Evolutionary conservation across 257 asterid genomes (phyloP).

Genomic region (Solanum pennellii): DNA sequence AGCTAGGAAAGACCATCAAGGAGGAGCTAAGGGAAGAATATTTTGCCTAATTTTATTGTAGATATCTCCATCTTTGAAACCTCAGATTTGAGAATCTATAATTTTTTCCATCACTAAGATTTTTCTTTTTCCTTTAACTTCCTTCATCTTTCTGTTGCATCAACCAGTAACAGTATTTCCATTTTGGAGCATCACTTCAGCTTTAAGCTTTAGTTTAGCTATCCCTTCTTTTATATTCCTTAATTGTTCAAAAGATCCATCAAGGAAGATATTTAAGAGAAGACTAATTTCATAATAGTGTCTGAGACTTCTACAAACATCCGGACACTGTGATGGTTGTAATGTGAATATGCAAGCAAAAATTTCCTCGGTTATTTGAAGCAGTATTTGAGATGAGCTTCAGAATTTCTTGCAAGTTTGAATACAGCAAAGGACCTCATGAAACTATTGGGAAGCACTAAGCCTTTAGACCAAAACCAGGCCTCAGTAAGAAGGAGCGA

Average conservation of each 20-base stretch:
- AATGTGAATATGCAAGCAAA: background rate
- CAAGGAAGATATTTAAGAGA: background rate
- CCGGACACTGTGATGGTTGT: background rate
- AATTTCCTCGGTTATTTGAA: background rate
- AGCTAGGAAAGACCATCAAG: background rate
- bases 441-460: background rate
- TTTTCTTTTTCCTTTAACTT: background rate
- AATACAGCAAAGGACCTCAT: background rate
- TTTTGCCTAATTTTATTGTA: background rate
- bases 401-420: background rate
- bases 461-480: background rate
- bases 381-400: background rate
- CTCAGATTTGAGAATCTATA: background rate
- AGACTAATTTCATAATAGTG: background rate
- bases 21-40: background rate
- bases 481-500: background rate
- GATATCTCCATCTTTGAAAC: background rate
- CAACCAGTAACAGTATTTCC: background rate
- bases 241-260: background rate
- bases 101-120: background rate
- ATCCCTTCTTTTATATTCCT: background rate
- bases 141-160: background rate
- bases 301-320: background rate
- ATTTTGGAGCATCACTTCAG: background rate
- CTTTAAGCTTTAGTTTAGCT: background rate